Base-by-base conservation (phyloP, 140 eudicot species). In the Oenanthe javanica region DNA sequence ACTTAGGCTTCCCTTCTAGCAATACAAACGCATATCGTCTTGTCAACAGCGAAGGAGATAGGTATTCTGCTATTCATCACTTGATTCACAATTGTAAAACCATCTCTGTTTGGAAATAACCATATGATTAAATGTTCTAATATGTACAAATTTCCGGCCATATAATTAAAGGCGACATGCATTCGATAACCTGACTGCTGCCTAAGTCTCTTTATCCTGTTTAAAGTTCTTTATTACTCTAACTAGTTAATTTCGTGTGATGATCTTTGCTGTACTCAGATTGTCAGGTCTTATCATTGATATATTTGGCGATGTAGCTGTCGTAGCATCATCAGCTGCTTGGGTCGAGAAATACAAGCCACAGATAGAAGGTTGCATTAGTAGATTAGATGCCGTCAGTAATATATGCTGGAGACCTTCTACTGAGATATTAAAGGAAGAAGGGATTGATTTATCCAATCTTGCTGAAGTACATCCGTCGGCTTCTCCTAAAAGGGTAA, bases 41-140 rank as follows among this genome's bases (percentile, higher is more conserved):
- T 76, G 89, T 95, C 72, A 95, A 95, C 78, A 95, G 99, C 25
- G 99, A 95, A 92, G 99, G 99, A 84, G 99, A 95, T 82, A 84
- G 97, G 98, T 93, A 86, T 49, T 66, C 36, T 78, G 14, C 46
- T 25, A 55, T 38, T 48, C 12, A 11, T 47, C n/a, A 74, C 59
- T n/a, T 46, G 42, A 74, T 46, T 47, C 59, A 74, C 18, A 31
- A 49, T 49, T 49, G 10, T 49, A 23, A 72, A 72, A 72, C 46
- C 51, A 16, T 70, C 47, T 72, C 50, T 72, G 4, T 0, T 72
- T 72, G 1, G 16, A 43, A 36, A 36, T 75, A 49, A 27, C 46
- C 43, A 21, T 27, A 48, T 63, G 70, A 47, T 23, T 74, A 23
- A 6, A 11, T 45, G 40, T 23, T 74, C 15, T 47, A 74, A 6